phyloP scores from a whole-genome alignment of 1,139 yeast species.

The Sugiyamaella neomexicana region DNA sequence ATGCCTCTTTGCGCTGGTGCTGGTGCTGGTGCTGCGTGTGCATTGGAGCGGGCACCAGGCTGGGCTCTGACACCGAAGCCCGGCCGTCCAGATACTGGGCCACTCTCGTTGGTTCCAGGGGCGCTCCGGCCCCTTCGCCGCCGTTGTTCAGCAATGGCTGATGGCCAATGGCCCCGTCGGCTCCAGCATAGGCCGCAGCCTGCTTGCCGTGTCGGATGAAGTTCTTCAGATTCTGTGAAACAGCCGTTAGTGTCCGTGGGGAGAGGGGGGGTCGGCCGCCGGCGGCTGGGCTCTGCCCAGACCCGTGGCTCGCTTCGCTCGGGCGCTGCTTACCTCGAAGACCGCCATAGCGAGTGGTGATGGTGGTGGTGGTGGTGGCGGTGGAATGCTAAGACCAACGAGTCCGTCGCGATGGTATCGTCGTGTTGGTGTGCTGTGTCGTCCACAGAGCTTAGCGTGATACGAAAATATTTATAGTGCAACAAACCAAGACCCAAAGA shows the following conservation, averaged over 20 bases:
- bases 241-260: not conserved
- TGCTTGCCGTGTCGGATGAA: constrained; percentile 84
- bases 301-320: constrained; percentile 1
- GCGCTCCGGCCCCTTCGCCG: not conserved
- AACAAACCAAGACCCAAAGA: too few species aligned
- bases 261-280: not conserved
- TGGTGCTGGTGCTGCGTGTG: constrained; percentile 22
- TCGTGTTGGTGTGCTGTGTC: too few species aligned
- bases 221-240: constrained; percentile 59
- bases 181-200: constrained; percentile 43
- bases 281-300: constrained; percentile 6
- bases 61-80: constrained; percentile 18
- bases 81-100: constrained; percentile 10
- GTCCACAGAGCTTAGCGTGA: too few species aligned
- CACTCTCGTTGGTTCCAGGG: not conserved
- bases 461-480: too few species aligned
- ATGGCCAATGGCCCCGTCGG: constrained; percentile 3
- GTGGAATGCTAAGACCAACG: not conserved
- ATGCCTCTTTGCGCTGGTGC: constrained; percentile 41
- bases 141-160: constrained; percentile 5
- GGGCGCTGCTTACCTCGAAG: constrained; percentile 4
- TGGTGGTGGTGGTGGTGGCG: not conserved
- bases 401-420: too few species aligned
- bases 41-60: constrained; percentile 38
- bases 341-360: constrained; percentile 1